Evolutionary conservation across 129 eudicot species (phyloP).

Genomic region (Lactuca saligna): DNA sequence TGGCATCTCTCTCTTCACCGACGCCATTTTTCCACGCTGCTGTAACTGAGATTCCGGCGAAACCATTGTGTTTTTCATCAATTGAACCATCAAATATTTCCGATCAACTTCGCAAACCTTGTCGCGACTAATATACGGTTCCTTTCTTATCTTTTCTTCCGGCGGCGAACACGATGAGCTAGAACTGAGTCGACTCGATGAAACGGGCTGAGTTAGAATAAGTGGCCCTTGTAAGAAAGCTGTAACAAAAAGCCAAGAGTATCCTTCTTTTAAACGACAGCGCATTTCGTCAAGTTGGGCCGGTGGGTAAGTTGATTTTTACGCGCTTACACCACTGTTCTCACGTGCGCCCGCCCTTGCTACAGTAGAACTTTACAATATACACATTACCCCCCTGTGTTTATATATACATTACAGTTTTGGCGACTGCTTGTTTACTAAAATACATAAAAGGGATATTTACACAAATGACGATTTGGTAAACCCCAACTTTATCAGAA

Average conservation of each 20-base stretch:
- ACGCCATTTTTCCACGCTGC: conserved; percentile 35
- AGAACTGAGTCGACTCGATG: conserved; percentile 31
- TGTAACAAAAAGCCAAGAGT: conserved; percentile 30
- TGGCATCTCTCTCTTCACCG: conserved; percentile 57
- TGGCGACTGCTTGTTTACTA: neutral
- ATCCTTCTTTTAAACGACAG: conserved; percentile 31
- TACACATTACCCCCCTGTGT: neutral
- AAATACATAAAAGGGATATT: neutral
- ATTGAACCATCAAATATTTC: conserved; percentile 46
- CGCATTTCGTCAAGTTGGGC: conserved; percentile 21
- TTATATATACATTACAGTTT: neutral
- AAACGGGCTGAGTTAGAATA: conserved; percentile 10
- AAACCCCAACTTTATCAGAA: too few relatives aligned
- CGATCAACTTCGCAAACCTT: conserved; percentile 10
- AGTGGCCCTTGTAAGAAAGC: conserved; percentile 21
- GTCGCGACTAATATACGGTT: neutral
- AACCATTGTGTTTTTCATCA: conserved; percentile 48
- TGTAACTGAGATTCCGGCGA: conserved; percentile 38
- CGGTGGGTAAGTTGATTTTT: neutral
- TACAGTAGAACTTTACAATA: neutral
- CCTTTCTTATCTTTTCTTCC: neutral
- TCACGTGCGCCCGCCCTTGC: conserved; percentile 40
- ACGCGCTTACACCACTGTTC: conserved; percentile 24
- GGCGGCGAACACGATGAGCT: conserved; percentile 15
- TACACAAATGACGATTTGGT: too few relatives aligned